Percentiles rank a stretch among this genome's conserved stretches.
phyloP scores from a whole-genome alignment of 768 basidiomycete species.

The Hypholoma fasciculare region DNA sequence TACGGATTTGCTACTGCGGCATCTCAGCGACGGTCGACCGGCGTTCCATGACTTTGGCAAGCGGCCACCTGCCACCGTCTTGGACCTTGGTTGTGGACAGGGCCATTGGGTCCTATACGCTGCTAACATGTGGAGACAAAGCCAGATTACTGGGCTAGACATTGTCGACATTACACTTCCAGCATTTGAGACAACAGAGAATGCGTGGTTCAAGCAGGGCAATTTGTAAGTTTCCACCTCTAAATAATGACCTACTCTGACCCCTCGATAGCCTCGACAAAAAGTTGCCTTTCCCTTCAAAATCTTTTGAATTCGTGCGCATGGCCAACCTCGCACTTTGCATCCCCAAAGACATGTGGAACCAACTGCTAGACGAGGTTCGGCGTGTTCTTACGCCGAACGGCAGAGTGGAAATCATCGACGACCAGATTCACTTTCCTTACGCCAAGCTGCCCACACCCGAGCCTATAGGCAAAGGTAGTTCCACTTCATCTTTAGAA shows the following conservation, averaged over 20 bases:
- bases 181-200: constrained; percentile 35
- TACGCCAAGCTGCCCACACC: constrained; percentile 33
- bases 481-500: constrained; percentile 16
- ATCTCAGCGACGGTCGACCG: constrained; percentile 56
- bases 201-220: constrained; percentile 54
- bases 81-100: constrained; percentile 78
- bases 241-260: not conserved
- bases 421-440: constrained; percentile 71
- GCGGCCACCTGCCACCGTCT: constrained; percentile 50
- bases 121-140: constrained; percentile 58
- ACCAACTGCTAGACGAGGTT: constrained; percentile 56
- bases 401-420: constrained; percentile 73
- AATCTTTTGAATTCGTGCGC: constrained; percentile 70
- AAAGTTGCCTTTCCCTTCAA: constrained; percentile 59
- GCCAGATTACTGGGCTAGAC: constrained; percentile 67
- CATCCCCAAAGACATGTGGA: constrained; percentile 64
- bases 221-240: constrained; percentile 59
- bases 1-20: constrained; percentile 52
- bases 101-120: constrained; percentile 71
- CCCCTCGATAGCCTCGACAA: constrained; percentile 45
- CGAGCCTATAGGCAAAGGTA: constrained; percentile 4
- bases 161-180: constrained; percentile 49
- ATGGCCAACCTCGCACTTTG: constrained; percentile 68
- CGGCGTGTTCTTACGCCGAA: constrained; percentile 58
- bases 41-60: constrained; percentile 57